Evolutionary conservation across 2,329 filamentous ascomycete species (phyloP), one percentile per base, ranked within the genome.

Genomic region (Dissoconium aciculare): DNA sequence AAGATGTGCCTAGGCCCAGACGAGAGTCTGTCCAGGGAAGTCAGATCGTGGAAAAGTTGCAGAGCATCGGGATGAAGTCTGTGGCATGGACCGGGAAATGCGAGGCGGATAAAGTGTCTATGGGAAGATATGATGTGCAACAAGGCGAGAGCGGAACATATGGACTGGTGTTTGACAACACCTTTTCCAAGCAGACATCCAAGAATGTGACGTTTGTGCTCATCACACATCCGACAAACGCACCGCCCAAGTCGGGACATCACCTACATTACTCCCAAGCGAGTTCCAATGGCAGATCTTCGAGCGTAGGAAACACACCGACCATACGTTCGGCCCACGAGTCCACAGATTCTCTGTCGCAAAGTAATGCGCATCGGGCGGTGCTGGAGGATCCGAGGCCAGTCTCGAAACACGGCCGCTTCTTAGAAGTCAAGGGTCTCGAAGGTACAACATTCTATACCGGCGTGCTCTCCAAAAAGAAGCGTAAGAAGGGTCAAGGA

Each of bases 131-230:
- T 52, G 79, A 93, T 50, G 81, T 95, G 14, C 62, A 63, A 1
- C 49, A 62, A 5, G 74, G 73, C 17, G 74, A 89, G 40, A 81
- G 76, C 14, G 89, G 89, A 50, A 94, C 93, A 72, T 98, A 92
- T 53, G 89, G 85, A 34, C 64, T 98, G 38, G 83, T 95, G 17
- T 93, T 98, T 51, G 89, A 98, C 69, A 98, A 98, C 52, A 98
- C 89, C 15, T 98, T 98, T 54, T 93, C 85, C 37, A 95, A 94
- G 60, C 81, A 78, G 55, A 77, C 80, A 25, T 89, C 85, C 31
- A 98, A 98, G 60, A 93, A 79, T 16, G 84, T 84, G 12, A 95
- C 87, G 5, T 82, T 98, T 49, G 85, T 94, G 19, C 71, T 98
- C 31, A 69, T 95, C 53, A 95, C 84, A 23, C 94, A 95, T 49